Percentiles rank a stretch among this genome's conserved stretches.
Evolutionary conservation across 352 stramenopile species (phyloP).

Genomic region (Phytophthora kernoviae): DNA sequence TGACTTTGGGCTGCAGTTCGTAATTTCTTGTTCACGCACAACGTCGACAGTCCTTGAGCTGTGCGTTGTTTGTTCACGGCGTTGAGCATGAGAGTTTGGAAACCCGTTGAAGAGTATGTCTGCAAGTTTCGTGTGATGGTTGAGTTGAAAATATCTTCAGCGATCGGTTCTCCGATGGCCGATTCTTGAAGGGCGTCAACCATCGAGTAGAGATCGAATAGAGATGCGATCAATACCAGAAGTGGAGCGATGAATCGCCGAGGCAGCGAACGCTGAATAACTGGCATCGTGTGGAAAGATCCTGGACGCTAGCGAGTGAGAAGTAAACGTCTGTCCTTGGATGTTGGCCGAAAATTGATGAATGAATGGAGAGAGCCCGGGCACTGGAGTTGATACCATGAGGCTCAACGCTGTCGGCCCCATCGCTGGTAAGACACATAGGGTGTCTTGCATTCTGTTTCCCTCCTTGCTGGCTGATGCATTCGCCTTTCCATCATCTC

Average conservation of each 20-base stretch:
- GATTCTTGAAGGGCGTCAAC: constrained; percentile 3
- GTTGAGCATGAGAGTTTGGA: constrained; percentile 41
- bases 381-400: too few species aligned
- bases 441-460: not conserved
- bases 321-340: not conserved
- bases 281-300: not conserved
- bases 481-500: not conserved
- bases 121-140: constrained; percentile 24
- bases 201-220: constrained; percentile 11
- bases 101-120: constrained; percentile 21
- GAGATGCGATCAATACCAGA: constrained; percentile 12
- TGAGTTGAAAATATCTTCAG: constrained; percentile 14
- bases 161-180: constrained; percentile 25
- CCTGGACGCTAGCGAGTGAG: too few species aligned
- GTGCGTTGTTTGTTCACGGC: constrained; percentile 57
- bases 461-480: not conserved
- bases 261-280: constrained; percentile 19
- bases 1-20: constrained; percentile 27
- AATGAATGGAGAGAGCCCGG: constrained; percentile 16
- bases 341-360: constrained; percentile 18
- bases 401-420: too few species aligned
- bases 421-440: not conserved
- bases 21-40: constrained; percentile 54
- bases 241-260: not conserved
- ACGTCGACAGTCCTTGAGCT: constrained; percentile 26